These are phyloP conservation scores for Cylindrotheca fusiformis DNA, from an alignment of 108 stramenopile genomes.

Conservation along the genomic window DNA sequence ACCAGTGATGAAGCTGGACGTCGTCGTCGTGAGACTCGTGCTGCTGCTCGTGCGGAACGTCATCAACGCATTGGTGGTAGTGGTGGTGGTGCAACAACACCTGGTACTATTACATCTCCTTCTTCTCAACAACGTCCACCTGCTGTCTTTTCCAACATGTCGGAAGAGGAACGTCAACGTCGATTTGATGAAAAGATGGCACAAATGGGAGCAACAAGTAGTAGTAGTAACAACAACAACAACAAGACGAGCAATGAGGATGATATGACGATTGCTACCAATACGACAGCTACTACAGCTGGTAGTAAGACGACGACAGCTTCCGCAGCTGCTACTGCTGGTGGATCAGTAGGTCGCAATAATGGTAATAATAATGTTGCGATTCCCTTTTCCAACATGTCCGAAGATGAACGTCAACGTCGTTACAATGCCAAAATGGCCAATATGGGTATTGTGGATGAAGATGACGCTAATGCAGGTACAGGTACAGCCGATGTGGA, in stretches of 20 bases:
- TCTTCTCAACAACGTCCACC: background rate
- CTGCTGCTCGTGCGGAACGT: conserved; percentile 7
- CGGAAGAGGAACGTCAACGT: conserved; percentile 6
- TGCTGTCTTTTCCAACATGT: conserved; percentile 14
- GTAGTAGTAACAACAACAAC: too few relatives aligned
- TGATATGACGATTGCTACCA: background rate
- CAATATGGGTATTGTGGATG: conserved; percentile 3
- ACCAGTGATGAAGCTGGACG: too few relatives aligned
- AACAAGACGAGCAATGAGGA: background rate
- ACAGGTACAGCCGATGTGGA: background rate
- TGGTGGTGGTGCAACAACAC: background rate
- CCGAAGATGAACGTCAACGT: conserved; percentile 10
- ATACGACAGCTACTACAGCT: background rate
- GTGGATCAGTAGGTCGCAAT: too few relatives aligned
- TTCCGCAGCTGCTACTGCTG: too few relatives aligned
- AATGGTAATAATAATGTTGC: too few relatives aligned
- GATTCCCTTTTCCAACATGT: too few relatives aligned
- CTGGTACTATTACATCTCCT: too few relatives aligned
- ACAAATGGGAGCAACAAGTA: background rate
- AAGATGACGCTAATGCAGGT: background rate
- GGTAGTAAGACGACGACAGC: too few relatives aligned
- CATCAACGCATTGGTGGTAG: conserved; percentile 2
- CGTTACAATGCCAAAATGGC: conserved; percentile 9
- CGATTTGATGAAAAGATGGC: conserved; percentile 19
- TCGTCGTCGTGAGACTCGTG: conserved; percentile 12